Evolutionary conservation across 768 basidiomycete genomes (phyloP), one percentile per base, ranked within the genome.

Genomic region (Neoboletus subvelutipes): DNA sequence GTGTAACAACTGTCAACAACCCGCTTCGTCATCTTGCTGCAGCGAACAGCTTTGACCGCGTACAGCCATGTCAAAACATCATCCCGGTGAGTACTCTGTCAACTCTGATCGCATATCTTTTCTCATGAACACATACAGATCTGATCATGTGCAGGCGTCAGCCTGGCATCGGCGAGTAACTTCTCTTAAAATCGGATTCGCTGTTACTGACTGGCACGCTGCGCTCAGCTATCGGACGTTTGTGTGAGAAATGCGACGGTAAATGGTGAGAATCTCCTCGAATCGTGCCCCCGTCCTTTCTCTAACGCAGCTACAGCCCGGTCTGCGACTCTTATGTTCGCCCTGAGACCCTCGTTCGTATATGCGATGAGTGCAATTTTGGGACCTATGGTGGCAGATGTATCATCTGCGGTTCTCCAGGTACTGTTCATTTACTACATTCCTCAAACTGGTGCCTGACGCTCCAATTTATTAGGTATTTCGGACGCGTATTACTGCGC

Each of bases 331-430:
- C 96, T 55, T 98, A 98, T 76, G 97, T 99, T 60, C 85, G 97
- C 65, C 97, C 97, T 66, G 95, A 96, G 76, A 98, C 96, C 24
- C 82, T 98, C 62, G 97, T 98, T 56, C 85, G 96, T 60, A 98
- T 98, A 64, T 99, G 97, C 73, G 97, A 99, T 71, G 97, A 99
- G 78, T 99, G 97, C 76, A 98, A 98, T 74, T 99, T 98, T 76
- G 92, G 94, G 64, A 96, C 94, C 45, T 97, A 97, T 71, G 94
- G 97, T 24, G 96, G 96, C 49, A 82, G 94, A 61, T 99, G 97
- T 71, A 98, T 98, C 75, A 97, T 98, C 59, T 99, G 97, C 64
- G 93, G 94, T 48, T 87, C 94, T 43, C 94, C 92, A 65, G 96
- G 95, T 97, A 64, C 60, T 82, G 64, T 37, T 4, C 41, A 56